Percentiles rank a stretch among this genome's conserved stretches.
Conservation (phyloP, 352 stramenopile genomes). For the Globisporangium canariense region DNA sequence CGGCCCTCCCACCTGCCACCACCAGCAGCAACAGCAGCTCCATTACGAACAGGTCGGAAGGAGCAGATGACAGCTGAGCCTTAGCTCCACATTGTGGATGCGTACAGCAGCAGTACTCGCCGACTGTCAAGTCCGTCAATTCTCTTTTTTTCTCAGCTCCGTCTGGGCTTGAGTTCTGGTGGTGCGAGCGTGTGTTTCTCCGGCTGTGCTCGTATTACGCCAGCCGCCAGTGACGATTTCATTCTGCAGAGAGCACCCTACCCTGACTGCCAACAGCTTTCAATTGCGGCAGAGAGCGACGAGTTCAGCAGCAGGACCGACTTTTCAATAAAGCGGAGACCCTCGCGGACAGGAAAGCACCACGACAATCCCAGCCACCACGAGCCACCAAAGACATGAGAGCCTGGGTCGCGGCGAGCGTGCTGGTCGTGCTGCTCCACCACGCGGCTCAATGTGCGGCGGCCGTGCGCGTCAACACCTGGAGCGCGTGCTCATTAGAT, state of each 20-base stretch:
- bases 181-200: background rate
- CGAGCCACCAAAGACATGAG: background rate
- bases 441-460: background rate
- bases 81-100: background rate
- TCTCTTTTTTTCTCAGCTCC: constrained; percentile 10
- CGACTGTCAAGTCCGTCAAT: background rate
- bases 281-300: background rate
- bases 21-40: background rate
- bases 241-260: background rate
- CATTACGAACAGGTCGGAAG: constrained; percentile 2
- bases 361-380: no score
- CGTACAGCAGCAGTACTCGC: background rate
- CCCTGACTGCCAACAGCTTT: background rate
- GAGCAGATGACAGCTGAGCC: background rate
- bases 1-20: no score
- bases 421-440: background rate
- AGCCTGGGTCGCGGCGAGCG: background rate
- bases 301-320: background rate
- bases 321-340: background rate
- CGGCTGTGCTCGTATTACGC: background rate
- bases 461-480: constrained; percentile 22
- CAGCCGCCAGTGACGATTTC: background rate
- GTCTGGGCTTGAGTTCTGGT: constrained; percentile 7
- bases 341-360: background rate
- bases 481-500: constrained; percentile 33